Evolutionary conservation across 2,329 filamentous ascomycete species (phyloP).

Genomic region (Leptographium flavum): DNA sequence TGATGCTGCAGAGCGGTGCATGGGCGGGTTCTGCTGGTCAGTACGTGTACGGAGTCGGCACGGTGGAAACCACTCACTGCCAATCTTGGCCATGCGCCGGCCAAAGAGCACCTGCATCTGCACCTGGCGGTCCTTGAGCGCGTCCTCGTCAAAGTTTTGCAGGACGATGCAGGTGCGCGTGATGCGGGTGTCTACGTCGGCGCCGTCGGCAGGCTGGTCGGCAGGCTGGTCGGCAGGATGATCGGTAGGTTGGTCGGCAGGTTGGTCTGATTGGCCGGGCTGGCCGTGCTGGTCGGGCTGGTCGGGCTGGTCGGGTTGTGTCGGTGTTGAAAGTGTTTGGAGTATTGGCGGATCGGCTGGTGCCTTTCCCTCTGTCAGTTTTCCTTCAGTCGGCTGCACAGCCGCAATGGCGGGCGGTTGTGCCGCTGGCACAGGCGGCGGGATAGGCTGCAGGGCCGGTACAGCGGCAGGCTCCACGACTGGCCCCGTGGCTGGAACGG

Average conservation of each 20-base stretch:
- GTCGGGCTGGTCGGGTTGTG: not conserved
- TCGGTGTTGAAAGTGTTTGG: not conserved
- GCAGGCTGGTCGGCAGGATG: not conserved
- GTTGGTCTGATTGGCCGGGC: not conserved
- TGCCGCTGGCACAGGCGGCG: too few relatives aligned
- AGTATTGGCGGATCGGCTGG: not conserved
- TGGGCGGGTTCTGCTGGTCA: constrained; percentile 31
- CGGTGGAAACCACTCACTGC: constrained; percentile 26
- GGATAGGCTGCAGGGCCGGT: too few relatives aligned
- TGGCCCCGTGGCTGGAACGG: not conserved
- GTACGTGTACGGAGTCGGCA: not conserved
- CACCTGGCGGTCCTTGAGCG: constrained; percentile 39
- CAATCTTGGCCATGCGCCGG: constrained; percentile 41
- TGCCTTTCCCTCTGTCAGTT: too few relatives aligned
- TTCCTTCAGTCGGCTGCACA: too few relatives aligned
- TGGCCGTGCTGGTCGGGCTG: not conserved
- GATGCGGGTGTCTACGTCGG: constrained; percentile 32
- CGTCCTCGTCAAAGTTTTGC: constrained; percentile 43
- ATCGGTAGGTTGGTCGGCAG: too few relatives aligned
- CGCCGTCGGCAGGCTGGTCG: constrained; percentile 6
- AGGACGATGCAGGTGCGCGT: constrained; percentile 44
- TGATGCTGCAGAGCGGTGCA: constrained; percentile 61
- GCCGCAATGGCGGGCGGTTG: too few relatives aligned
- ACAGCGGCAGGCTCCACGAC: too few relatives aligned
- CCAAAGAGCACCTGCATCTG: constrained; percentile 46